A percentile compares a stretch with the other conserved stretches of the same genome.
Evolutionary conservation across 257 asterid species (phyloP).

Genomic region (Agastache rugosa): DNA sequence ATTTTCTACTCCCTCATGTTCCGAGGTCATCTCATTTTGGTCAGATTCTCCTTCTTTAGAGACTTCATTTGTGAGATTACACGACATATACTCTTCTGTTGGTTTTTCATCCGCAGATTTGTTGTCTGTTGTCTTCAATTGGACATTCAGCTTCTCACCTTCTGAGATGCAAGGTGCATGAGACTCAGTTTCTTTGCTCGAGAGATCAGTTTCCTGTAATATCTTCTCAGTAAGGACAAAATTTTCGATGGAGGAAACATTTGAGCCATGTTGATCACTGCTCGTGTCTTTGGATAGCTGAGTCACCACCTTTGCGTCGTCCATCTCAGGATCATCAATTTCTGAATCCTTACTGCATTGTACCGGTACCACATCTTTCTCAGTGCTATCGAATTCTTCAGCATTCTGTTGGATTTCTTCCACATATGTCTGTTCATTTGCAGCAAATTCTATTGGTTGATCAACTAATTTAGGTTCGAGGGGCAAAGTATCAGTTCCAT

Average conservation of each 20-base stretch:
- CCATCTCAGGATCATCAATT: not conserved
- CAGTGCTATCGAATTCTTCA: slow-evolving; percentile 31
- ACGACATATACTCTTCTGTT: slow-evolving; percentile 19
- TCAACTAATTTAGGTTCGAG: slow-evolving; percentile 29
- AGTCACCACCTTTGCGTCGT: slow-evolving; percentile 1
- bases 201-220: not conserved
- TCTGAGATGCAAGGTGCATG: not conserved
- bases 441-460: slow-evolving; percentile 20
- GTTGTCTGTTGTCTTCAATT: not conserved
- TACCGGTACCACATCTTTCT: not conserved
- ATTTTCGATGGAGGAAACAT: not conserved
- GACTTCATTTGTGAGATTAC: slow-evolving; percentile 24
- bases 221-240: not conserved
- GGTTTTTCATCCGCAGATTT: slow-evolving; percentile 15
- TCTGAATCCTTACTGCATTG: not conserved
- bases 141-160: slow-evolving; percentile 16
- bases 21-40: not conserved
- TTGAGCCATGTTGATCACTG: not conserved
- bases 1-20: slow-evolving; percentile 12
- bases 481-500: slow-evolving; percentile 16
- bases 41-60: slow-evolving; percentile 9
- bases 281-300: slow-evolving; percentile 21
- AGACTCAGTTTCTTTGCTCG: not conserved
- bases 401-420: slow-evolving; percentile 27
- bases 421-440: slow-evolving; percentile 23